Conservation (phyloP, 176 grass and related monocot genomes). For the Rhipidocladum racemiflorum region DNA sequence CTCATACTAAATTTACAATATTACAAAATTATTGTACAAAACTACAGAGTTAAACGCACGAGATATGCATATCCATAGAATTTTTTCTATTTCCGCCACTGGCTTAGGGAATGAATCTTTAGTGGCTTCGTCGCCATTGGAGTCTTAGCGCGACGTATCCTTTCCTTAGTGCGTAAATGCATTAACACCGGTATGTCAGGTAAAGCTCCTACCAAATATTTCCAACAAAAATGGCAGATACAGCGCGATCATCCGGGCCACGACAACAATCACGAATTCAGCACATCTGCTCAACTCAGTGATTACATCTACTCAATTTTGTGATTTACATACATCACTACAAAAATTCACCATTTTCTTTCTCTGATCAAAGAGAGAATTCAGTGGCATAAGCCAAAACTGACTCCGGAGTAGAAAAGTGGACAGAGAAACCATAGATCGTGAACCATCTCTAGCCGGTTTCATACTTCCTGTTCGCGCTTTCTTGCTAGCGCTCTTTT, state of each 20-base stretch:
- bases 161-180: background rate
- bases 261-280: background rate
- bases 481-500: conserved; percentile 52
- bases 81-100: no score
- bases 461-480: conserved; percentile 49
- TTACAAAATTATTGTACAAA: no score
- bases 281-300: background rate
- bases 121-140: background rate
- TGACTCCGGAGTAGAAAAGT: background rate
- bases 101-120: background rate
- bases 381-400: background rate
- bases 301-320: background rate
- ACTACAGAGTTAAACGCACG: no score
- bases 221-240: background rate
- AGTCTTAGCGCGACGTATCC: background rate
- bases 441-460: background rate
- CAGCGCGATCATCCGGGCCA: background rate
- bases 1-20: no score
- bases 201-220: background rate
- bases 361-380: background rate
- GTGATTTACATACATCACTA: background rate
- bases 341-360: background rate
- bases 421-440: background rate
- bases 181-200: background rate
- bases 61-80: no score